Evolutionary conservation across 108 stramenopile species (phyloP), one percentile per base, ranked within the genome.

Genomic region (Skeletonema menzelii): DNA sequence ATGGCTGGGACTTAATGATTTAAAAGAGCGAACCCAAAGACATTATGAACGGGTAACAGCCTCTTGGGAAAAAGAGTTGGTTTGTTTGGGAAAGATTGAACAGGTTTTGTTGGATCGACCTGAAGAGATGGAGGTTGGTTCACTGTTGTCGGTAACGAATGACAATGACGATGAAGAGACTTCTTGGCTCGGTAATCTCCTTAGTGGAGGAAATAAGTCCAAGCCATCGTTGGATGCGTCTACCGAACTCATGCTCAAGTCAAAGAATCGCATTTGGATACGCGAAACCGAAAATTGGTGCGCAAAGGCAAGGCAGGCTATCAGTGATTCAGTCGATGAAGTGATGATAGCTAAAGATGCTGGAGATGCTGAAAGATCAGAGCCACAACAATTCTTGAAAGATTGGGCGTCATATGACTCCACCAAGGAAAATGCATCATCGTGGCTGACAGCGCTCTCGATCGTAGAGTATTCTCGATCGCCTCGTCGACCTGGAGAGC

Each of bases 11-110:
- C 13, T 42, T 20, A 7, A 28, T n/a, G 37, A 63, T 37, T 60
- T 72, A 35, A 57, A 59, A 56, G 66, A 67, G 31, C 47, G 49
- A 19, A 72, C 68, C 56, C 70, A 72, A 68, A 47, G 58, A 46
- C 53, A 72, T 26, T 72, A 72, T 44, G 77, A 72, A 35, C 19
- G 59, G 30, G 85, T 82, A 2, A 82, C 79, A 15, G 88, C 88
- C 6, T 84, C 92, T 11, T 91, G 77, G 55, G 73, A 86, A 53
- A 26, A 72, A 20, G 92, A 93, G 71, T 34, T 87, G 30, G 44
- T 67, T 4, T 82, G 90, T 40, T 70, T 93, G 17, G 92, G 92
- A 37, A 63, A 40, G 8, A 70, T 89, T n/a, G 57, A 82, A 37
- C 63, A 60, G 24, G 13, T 85, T 10, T 49, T 93, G 56, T 28